phyloP scores from a whole-genome alignment of 768 basidiomycete genomes.

The Suillus occidentalis region DNA sequence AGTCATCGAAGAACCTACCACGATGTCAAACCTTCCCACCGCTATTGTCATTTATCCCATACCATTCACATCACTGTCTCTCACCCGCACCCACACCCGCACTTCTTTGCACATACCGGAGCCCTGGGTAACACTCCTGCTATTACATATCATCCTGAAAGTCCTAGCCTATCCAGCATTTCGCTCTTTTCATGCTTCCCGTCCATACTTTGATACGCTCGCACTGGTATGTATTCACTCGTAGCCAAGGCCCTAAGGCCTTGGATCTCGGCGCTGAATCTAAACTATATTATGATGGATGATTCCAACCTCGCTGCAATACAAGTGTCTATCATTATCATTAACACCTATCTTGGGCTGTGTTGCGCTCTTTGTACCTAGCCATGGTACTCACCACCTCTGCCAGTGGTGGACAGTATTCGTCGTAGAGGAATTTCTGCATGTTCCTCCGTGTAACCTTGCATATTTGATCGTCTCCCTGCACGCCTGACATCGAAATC shows the following conservation, averaged over 20 bases:
- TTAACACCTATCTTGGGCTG: no score
- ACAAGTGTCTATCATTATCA: no score
- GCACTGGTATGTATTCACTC: neutral
- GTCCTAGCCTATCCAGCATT: neutral
- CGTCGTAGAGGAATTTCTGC: neutral
- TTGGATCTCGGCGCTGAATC: neutral
- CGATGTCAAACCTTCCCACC: neutral
- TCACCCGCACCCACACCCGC: slow-evolving; percentile 2
- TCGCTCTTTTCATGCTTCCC: neutral
- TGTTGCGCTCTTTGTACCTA: neutral
- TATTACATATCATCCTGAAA: neutral
- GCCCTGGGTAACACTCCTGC: slow-evolving; percentile 17
- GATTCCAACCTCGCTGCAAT: neutral
- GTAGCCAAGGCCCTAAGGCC: neutral
- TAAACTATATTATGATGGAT: neutral
- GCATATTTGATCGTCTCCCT: neutral
- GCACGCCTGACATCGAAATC: neutral
- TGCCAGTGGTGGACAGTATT: neutral
- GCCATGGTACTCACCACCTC: neutral
- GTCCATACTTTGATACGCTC: neutral
- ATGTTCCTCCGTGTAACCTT: neutral
- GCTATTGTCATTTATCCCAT: neutral
- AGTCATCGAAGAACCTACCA: slow-evolving; percentile 13
- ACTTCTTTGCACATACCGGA: slow-evolving; percentile 24
- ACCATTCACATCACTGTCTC: neutral